phyloP scores from a whole-genome alignment of 2,329 filamentous ascomycete species.

The Trichophyton rubrum region DNA sequence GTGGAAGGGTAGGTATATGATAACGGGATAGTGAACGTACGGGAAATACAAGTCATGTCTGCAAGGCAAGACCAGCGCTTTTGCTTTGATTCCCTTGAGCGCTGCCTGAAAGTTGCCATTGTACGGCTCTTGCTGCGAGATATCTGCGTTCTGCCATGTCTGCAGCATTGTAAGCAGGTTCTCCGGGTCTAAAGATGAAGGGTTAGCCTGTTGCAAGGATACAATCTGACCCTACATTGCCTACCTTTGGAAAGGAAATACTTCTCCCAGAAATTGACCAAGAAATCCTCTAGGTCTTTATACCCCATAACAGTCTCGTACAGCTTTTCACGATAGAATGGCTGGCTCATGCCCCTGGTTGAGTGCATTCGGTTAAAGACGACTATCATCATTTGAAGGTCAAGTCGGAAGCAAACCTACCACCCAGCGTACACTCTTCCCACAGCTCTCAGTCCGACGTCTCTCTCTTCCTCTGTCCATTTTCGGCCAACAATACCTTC shows the following conservation, averaged over 20 bases:
- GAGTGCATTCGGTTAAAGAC: neutral
- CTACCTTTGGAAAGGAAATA: constrained; percentile 57
- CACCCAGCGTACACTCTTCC: constrained; percentile 66
- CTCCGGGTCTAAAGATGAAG: constrained; percentile 46
- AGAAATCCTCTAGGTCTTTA: constrained; percentile 58
- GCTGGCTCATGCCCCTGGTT: constrained; percentile 58
- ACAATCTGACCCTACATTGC: neutral
- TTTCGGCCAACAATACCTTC: constrained; percentile 26
- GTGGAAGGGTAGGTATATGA: neutral
- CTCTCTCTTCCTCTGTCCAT: constrained; percentile 44
- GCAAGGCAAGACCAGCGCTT: constrained; percentile 55
- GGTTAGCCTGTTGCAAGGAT: neutral
- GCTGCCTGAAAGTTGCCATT: constrained; percentile 53
- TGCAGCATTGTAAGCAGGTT: constrained; percentile 63
- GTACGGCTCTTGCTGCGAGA: constrained; percentile 56
- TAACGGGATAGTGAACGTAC: constrained; percentile 28
- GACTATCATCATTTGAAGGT: neutral
- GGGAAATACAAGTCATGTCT: constrained; percentile 74
- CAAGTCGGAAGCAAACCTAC: constrained; percentile 19
- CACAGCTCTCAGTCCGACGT: constrained; percentile 54
- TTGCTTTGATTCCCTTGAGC: constrained; percentile 58
- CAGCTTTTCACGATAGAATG: constrained; percentile 62
- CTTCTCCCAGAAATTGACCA: constrained; percentile 62
- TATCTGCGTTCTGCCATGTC: constrained; percentile 66
- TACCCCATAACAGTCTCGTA: constrained; percentile 54